Percentiles rank a stretch among this genome's conserved stretches.
Conservation (phyloP, 1,139 yeast genomes). For the Pichia sp. region DNA sequence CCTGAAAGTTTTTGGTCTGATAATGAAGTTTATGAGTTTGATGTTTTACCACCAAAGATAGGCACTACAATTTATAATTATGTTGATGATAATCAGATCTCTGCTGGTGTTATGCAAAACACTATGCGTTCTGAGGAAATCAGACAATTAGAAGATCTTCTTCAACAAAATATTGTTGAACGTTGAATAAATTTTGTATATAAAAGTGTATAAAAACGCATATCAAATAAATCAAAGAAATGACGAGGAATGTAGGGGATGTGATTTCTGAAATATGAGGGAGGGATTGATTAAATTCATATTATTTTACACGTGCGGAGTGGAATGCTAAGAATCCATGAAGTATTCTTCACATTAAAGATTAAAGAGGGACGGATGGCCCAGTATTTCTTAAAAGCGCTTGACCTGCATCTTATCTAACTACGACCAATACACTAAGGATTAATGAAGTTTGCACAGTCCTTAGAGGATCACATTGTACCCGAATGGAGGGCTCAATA, state of each 20-base stretch:
- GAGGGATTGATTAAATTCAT: too few relatives aligned
- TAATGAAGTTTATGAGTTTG: conserved; percentile 61
- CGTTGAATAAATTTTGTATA: neutral
- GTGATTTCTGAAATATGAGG: too few relatives aligned
- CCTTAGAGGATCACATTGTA: conserved; percentile 52
- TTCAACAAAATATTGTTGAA: conserved; percentile 17
- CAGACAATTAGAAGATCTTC: conserved; percentile 19
- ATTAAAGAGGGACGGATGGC: too few relatives aligned
- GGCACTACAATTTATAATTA: conserved; percentile 36
- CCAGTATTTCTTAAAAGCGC: too few relatives aligned
- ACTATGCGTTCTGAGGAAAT: conserved; percentile 23
- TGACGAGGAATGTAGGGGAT: too few relatives aligned
- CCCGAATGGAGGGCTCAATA: conserved; percentile 89
- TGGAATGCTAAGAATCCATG: too few relatives aligned
- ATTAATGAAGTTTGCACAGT: conserved; percentile 62
- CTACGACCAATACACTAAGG: too few relatives aligned
- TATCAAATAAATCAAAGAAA: too few relatives aligned
- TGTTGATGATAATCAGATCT: conserved; percentile 32
- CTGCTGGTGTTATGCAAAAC: conserved; percentile 24
- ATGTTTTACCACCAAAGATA: conserved; percentile 56
- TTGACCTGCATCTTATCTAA: too few relatives aligned
- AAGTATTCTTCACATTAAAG: too few relatives aligned
- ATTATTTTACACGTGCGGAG: too few relatives aligned
- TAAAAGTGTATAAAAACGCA: too few relatives aligned
- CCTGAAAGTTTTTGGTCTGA: conserved; percentile 59